Conservation (phyloP, 2,329 filamentous ascomycete species). For the Pseudogymnoascus destructans region DNA sequence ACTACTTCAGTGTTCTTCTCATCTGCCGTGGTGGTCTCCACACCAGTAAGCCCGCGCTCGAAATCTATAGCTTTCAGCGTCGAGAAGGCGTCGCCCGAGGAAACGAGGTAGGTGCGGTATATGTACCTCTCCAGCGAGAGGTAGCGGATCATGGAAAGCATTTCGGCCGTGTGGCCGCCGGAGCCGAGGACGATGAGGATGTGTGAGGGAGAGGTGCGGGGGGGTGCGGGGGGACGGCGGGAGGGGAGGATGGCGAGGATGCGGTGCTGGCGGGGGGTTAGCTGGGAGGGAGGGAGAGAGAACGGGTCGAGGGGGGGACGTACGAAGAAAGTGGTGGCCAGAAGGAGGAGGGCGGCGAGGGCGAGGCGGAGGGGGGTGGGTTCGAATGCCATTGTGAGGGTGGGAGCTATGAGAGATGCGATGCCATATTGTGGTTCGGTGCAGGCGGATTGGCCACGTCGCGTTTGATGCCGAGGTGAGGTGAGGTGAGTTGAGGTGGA, state of each 20-base stretch:
- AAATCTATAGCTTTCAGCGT: slow-evolving; percentile 50
- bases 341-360: slow-evolving; percentile 16
- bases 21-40: slow-evolving; percentile 16
- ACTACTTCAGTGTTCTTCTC: slow-evolving; percentile 15
- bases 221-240: slow-evolving; percentile 11
- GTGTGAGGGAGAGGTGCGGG: slow-evolving; percentile 36
- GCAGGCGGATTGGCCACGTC: neutral
- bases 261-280: slow-evolving; percentile 19
- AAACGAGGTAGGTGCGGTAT: slow-evolving; percentile 72
- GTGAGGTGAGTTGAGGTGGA: neutral
- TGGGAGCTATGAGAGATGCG: neutral
- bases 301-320: slow-evolving; percentile 13
- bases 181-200: slow-evolving; percentile 77
- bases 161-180: slow-evolving; percentile 89
- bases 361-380: slow-evolving; percentile 20
- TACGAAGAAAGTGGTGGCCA: slow-evolving; percentile 20
- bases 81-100: slow-evolving; percentile 63
- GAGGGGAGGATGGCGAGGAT: slow-evolving; percentile 22
- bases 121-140: slow-evolving; percentile 37
- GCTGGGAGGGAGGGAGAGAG: neutral
- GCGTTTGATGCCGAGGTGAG: neutral
- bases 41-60: slow-evolving; percentile 33
- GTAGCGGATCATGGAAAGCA: slow-evolving; percentile 68
- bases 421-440: neutral
- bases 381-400: slow-evolving; percentile 16